phyloP scores from a whole-genome alignment of 805 yeast genomes.

The Novakomyces olei region DNA sequence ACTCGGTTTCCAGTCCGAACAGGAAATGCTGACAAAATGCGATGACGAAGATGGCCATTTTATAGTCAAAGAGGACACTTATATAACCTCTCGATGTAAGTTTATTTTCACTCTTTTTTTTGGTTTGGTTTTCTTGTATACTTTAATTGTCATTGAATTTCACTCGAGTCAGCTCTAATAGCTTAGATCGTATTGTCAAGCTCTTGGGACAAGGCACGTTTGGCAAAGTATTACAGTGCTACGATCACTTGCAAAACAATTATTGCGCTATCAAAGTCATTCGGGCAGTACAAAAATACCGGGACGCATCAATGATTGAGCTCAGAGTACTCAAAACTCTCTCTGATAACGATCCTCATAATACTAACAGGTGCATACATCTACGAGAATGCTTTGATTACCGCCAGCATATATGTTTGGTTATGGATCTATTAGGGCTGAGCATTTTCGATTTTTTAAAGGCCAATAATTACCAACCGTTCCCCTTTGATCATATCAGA shows the following conservation, averaged over 20 bases:
- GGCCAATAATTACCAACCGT: constrained; percentile 61
- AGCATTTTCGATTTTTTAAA: constrained; percentile 81
- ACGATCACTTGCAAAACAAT: constrained; percentile 35
- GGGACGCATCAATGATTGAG: constrained; percentile 90
- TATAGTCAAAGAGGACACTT: constrained; percentile 15
- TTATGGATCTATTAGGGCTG: constrained; percentile 66
- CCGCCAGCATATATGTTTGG: constrained; percentile 81
- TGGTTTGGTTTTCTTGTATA: no score
- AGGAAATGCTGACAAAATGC: no score
- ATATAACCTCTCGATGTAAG: constrained; percentile 13
- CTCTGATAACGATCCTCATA: constrained; percentile 45
- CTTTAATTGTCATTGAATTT: no score
- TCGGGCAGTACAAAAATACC: constrained; percentile 73
- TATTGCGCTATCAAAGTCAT: constrained; percentile 82
- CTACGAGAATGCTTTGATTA: constrained; percentile 77
- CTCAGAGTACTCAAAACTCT: constrained; percentile 57
- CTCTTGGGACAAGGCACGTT: constrained; percentile 82
- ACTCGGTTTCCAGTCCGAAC: background rate
- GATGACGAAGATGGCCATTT: constrained; percentile 20
- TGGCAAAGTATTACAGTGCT: constrained; percentile 74
- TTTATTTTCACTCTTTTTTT: no score
- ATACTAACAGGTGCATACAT: constrained; percentile 58
- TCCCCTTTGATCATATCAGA: constrained; percentile 84
- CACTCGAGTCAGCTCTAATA: no score
- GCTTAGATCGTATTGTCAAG: no score